Evolutionary conservation across 73 alveolate species (phyloP).

Genomic region (Paramecium biaurelia): DNA sequence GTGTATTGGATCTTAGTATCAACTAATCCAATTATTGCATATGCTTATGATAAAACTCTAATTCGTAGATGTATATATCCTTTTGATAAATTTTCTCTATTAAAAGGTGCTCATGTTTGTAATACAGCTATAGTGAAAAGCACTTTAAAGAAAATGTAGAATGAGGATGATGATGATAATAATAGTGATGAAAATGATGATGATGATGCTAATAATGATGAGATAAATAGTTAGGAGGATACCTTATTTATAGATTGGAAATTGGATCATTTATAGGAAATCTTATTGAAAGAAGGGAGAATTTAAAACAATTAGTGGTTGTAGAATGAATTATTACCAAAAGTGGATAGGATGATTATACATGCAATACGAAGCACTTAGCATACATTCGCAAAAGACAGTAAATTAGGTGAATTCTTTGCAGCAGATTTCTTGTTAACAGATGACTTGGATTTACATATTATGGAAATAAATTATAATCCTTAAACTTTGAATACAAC

Average conservation of each 20-base stretch:
- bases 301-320: slow-evolving; percentile 35
- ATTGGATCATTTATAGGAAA: slow-evolving; percentile 17
- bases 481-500: slow-evolving; percentile 22
- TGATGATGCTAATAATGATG: not conserved
- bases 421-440: slow-evolving; percentile 49
- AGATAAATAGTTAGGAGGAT: not conserved
- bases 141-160: not conserved
- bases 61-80: slow-evolving; percentile 50
- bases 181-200: not conserved
- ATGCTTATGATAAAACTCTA: slow-evolving; percentile 54
- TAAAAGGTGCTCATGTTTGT: slow-evolving; percentile 45
- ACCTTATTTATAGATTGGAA: slow-evolving; percentile 48
- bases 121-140: slow-evolving; percentile 58
- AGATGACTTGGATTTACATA: slow-evolving; percentile 28
- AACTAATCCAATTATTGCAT: slow-evolving; percentile 46
- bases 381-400: slow-evolving; percentile 46
- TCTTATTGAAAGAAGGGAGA: not conserved
- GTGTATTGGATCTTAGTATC: slow-evolving; percentile 54
- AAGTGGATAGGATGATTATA: slow-evolving; percentile 27
- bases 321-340: slow-evolving; percentile 20
- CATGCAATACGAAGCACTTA: slow-evolving; percentile 18
- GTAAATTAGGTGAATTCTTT: slow-evolving; percentile 38
- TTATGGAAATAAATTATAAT: slow-evolving; percentile 47
- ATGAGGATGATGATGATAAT: not conserved
- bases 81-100: slow-evolving; percentile 28